Percentiles rank a stretch among this genome's conserved stretches.
Evolutionary conservation across 441 rosid species (phyloP).

Genomic region (Flueggea neowawraea): DNA sequence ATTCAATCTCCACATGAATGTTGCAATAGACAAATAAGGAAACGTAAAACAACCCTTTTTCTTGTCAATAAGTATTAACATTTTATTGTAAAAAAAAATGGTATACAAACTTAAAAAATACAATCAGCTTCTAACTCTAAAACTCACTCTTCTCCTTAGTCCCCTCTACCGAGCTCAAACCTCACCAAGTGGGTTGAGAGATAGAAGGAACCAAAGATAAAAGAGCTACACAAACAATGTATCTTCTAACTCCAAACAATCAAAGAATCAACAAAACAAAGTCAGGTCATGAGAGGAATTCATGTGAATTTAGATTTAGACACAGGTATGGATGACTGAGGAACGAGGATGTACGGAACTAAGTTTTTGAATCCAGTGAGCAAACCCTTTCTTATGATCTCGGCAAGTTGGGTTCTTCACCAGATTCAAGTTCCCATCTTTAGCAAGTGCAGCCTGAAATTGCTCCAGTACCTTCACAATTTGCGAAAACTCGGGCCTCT

Average conservation of each 20-base stretch:
- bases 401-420: constrained; percentile 36
- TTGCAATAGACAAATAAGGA: constrained; percentile 21
- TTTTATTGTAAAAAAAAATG: no score
- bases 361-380: constrained; percentile 87
- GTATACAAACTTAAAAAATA: no score
- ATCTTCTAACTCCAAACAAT: no score
- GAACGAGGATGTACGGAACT: constrained; percentile 46
- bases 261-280: constrained; percentile 42
- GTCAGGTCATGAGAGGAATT: no score
- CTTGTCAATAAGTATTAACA: no score
- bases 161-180: constrained; percentile 13
- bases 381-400: constrained; percentile 79
- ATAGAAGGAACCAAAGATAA: constrained; percentile 28
- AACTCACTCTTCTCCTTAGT: no score
- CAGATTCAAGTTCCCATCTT: constrained; percentile 63
- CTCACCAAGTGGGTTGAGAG: constrained; percentile 28
- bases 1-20: constrained; percentile 25
- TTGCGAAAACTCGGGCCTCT: constrained; percentile 96
- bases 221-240: background rate
- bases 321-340: constrained; percentile 38
- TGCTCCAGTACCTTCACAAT: constrained; percentile 84
- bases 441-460: constrained; percentile 46
- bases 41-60: background rate
- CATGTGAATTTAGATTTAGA: no score
- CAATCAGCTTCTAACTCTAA: no score